Evolutionary conservation across 768 basidiomycete species (phyloP), one percentile per base, ranked within the genome.

Genomic region (Lactifluus volemus): DNA sequence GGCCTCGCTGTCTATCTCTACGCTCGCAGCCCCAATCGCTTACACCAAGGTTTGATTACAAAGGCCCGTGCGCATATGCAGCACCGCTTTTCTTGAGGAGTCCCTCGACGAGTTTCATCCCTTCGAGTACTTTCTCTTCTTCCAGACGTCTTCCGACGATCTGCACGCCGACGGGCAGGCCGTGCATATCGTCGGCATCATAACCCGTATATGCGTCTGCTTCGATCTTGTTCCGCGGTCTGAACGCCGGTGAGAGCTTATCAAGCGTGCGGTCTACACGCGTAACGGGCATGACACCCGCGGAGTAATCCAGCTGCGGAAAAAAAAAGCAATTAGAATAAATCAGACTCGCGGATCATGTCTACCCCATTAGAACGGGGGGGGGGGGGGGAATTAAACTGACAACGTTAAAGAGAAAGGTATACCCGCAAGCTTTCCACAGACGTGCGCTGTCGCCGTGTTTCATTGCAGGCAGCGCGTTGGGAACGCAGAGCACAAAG

Each of bases 41-140:
- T 29, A 25, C 25, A 2, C 19, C 17, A 38, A 6, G 3, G 17
- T 4, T 10, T 5, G 2, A 32, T 15, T 55, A 55, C 15, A 55
- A 19, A 1, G 47, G 17, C 30, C 39, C 42, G 19, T 60, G 56
- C 9, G 38, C 9, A 19, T 65, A 61, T 8, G 50, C 53, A 12
- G 32, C 49, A 17, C 56, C 56, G 4, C 49, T 32, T 36, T 36
- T 29, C 42, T 41, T 56, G 51, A 64, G 52, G 25, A 66, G 53
- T 14, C 66, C 38, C 55, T 82, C 74, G 51, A 86, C 73, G 6
- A 88, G 75, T 66, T 81, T 80, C 82, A 88, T 87, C 2, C 81
- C 85, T 67, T 83, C 81, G 7, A 89, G 63, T 2, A 86, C 86
- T 67, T 84, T 84, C 71, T 90, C 88, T 71, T 89, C 88, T 68